Evolutionary conservation across 257 asterid species (phyloP).

Genomic region (Lycium barbarum): DNA sequence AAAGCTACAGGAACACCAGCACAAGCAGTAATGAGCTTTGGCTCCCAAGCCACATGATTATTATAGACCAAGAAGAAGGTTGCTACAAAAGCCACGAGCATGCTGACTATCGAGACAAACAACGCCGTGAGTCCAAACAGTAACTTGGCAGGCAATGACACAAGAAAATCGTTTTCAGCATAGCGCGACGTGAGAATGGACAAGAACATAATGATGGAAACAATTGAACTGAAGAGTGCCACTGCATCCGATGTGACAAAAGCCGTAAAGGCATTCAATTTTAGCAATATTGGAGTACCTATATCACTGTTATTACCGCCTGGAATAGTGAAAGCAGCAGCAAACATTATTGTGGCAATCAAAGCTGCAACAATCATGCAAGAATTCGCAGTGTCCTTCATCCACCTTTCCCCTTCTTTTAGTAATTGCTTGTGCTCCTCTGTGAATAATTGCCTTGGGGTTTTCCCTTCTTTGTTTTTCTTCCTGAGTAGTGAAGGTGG

Average conservation of each 20-base stretch:
- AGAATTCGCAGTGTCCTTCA: conserved; percentile 47
- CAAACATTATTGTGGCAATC: conserved; percentile 46
- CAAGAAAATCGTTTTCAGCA: conserved; percentile 28
- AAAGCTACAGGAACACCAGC: conserved; percentile 24
- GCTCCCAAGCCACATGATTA: conserved; percentile 10
- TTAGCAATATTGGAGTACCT: conserved; percentile 39
- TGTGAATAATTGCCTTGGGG: conserved; percentile 36
- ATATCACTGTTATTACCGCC: conserved; percentile 34
- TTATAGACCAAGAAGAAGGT: conserved; percentile 33
- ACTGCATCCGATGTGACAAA: conserved; percentile 38
- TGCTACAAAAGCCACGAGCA: conserved; percentile 25
- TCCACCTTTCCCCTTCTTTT: conserved; percentile 48
- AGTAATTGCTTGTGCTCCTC: conserved; percentile 35
- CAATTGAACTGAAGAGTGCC: conserved; percentile 24
- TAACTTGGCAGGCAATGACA: conserved; percentile 27
- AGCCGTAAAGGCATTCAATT: conserved; percentile 23
- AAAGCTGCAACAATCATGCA: conserved; percentile 48
- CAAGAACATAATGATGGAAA: conserved; percentile 33
- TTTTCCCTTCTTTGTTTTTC: conserved; percentile 29
- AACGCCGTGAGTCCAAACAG: conserved; percentile 19
- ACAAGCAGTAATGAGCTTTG: conserved; percentile 7
- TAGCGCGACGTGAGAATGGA: conserved; percentile 24
- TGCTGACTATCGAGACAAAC: conserved; percentile 6
- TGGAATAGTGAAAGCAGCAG: conserved; percentile 46
- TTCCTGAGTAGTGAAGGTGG: conserved; percentile 15